Base-by-base conservation (phyloP, 2,329 filamentous ascomycete genomes). In the Hymenoscyphus albidus region DNA sequence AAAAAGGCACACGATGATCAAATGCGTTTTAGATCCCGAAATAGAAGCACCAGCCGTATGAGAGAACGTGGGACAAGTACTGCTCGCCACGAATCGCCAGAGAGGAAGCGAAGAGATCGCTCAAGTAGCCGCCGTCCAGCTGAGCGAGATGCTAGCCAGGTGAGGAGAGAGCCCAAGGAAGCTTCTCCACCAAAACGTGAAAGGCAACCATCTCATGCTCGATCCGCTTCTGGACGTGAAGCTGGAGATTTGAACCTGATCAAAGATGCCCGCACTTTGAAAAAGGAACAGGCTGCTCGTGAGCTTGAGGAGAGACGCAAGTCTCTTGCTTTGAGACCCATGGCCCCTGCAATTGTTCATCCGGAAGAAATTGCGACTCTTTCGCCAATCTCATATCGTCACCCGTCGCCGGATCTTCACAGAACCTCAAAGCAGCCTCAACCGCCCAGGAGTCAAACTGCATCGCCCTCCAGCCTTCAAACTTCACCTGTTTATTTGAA, bases 291-390 rank as follows among this genome's bases (percentile, higher is more conserved):
- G 59, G 90, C 90, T 10, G 92, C 93, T 7, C 88, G 90, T 58
- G 93, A 97, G 76, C 84, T 98, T 0, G 93, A 97, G 76, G 91
- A 95, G 72, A 87, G 94, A 35, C 88, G 94, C 64, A 86, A 91
- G 73, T 97, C 94, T 14, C 81, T 96, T 32, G 92, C 91, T 22
- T 85, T 91, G 63, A 85, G 92, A 59, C 90, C 92, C 3, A 91
- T 90, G 31, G 92, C 88, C 2, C 92, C 92, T 0, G 80, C 87
- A 0, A 96, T 97, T 66, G 88, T 91, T 5, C 88, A 93, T 69
- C 93, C 93, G 0, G 81, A 82, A 66, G 78, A 85, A 64, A 77
- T 86, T 55, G 78, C 79, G 31, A 68, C 68, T 54, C 55, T 76
- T 3, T 76, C 75, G 13, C 74, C 74, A 32, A 66, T 68, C 27